phyloP scores from a whole-genome alignment of 164 flowering plant species.

The Sedum album region DNA sequence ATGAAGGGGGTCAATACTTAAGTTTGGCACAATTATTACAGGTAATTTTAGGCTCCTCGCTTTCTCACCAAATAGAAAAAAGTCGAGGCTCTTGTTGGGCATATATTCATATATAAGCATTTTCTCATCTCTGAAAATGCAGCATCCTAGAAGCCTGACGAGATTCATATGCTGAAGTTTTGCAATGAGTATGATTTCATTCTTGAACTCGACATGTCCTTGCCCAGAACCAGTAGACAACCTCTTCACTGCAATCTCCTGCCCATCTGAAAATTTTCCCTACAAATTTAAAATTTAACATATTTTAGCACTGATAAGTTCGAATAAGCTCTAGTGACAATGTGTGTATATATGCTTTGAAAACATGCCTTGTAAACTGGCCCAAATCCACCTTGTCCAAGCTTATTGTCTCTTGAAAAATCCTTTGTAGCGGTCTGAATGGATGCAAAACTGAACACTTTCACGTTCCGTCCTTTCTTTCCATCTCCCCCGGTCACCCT shows the following conservation, averaged over 20 bases:
- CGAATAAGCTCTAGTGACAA: not conserved
- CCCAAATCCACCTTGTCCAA: too few relatives aligned
- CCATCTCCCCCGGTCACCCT: not conserved
- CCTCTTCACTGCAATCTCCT: constrained; percentile 25
- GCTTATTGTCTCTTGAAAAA: constrained; percentile 15
- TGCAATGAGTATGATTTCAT: constrained; percentile 22
- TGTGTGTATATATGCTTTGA: not conserved
- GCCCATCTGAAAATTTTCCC: constrained; percentile 21
- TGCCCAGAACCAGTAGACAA: constrained; percentile 23
- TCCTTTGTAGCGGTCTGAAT: constrained; percentile 18
- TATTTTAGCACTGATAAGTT: too few relatives aligned
- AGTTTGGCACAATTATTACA: not conserved
- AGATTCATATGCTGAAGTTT: constrained; percentile 31
- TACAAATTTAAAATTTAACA: not conserved
- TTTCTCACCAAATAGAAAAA: constrained; percentile 20
- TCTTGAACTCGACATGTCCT: constrained; percentile 25
- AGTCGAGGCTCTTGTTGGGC: constrained; percentile 26
- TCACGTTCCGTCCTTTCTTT: constrained; percentile 8
- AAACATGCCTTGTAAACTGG: constrained; percentile 25
- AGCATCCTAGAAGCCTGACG: constrained; percentile 22
- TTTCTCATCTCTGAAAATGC: constrained; percentile 20
- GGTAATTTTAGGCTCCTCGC: not conserved
- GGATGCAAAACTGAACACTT: constrained; percentile 11
- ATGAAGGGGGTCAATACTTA: not conserved
- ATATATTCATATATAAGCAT: constrained; percentile 21